These are phyloP conservation scores for Diplocarpon mali DNA, from an alignment of 2,329 filamentous ascomycete genomes.

Conservation along the genomic window DNA sequence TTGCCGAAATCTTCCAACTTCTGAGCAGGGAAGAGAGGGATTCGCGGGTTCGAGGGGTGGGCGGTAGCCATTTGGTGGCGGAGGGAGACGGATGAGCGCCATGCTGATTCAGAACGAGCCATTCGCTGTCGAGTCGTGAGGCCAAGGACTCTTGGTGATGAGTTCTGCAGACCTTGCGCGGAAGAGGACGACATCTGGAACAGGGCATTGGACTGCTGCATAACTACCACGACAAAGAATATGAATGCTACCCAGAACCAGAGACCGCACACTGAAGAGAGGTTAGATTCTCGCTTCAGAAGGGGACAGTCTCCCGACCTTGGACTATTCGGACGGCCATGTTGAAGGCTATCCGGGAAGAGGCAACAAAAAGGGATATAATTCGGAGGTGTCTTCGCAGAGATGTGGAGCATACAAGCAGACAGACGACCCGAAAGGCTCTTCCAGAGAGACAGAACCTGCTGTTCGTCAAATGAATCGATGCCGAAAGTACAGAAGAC, in stretches of 20 bases:
- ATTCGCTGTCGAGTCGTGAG: conserved; percentile 18
- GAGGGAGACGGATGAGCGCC: conserved; percentile 16
- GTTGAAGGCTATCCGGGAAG: conserved; percentile 9
- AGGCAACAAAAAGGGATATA: too few species aligned
- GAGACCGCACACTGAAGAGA: conserved; percentile 16
- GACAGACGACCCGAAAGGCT: too few species aligned
- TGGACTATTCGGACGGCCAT: conserved; percentile 20
- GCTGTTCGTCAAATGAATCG: too few species aligned
- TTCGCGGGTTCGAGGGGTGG: conserved; percentile 15
- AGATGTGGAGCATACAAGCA: too few species aligned
- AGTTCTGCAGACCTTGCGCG: background rate
- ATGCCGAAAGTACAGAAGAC: too few species aligned
- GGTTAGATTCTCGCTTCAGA: background rate
- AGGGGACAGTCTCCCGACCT: conserved; percentile 8
- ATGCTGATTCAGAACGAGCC: conserved; percentile 18
- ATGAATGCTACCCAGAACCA: conserved; percentile 23
- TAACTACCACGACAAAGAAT: conserved; percentile 19
- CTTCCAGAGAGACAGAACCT: too few species aligned
- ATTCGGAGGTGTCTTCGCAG: too few species aligned
- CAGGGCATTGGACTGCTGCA: conserved; percentile 13
- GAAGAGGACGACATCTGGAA: background rate
- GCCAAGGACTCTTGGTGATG: conserved; percentile 2
- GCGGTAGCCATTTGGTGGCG: conserved; percentile 18
- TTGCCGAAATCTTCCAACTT: conserved; percentile 13
- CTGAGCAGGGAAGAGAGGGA: conserved; percentile 21